Base-by-base conservation (phyloP, 495 filamentous ascomycete species). In the Hypoxylon subgilvum region DNA sequence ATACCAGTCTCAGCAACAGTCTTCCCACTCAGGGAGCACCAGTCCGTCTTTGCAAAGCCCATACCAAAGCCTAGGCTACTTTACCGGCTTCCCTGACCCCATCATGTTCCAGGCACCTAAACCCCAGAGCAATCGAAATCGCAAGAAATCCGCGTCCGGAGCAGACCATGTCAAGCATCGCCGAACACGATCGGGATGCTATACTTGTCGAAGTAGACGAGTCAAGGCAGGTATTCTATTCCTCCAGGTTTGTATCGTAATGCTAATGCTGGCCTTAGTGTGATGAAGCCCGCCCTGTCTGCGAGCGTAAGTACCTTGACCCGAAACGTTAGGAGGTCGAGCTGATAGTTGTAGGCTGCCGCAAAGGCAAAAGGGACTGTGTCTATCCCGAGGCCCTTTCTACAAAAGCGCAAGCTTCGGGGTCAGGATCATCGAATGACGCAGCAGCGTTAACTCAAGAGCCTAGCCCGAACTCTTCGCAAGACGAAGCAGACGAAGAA, bases 161-260 rank as follows among this genome's bases (percentile, higher is more conserved):
- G 69, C 79, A 12, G 92, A 96, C 49, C 86, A 89, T 61, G 88
- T 96, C 63, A 98, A 97, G 70, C 93, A 97, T 66, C 88, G 92
- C 42, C 86, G 94, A 56, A 97, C 94, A 38, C 81, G 94, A 58
- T 96, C 90, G 52, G 94, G 94, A 27, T 98, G 94, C 74, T 96
- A 88, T 72, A 98, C 94, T 10, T 98, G 94, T 69, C 84, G 94
- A 65, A 84, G 85, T 52, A 83, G 94, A 38, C 81, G 94, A 61
- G 91, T 98, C 50, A 98, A 98, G 84, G 89, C 90, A 79, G 56
- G 34, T 16, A 36, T n/a, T 17, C 28, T 5, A 35, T 45, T 25
- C 40, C 46, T 34, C 40, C 17, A 9, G 13, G 25, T 35, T 32
- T 10, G 17, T 30, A 52, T 22, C 17, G n/a, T 30, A 16, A 31